phyloP scores from a whole-genome alignment of 1,139 yeast species.

The Magnusiomyces fungicola region DNA sequence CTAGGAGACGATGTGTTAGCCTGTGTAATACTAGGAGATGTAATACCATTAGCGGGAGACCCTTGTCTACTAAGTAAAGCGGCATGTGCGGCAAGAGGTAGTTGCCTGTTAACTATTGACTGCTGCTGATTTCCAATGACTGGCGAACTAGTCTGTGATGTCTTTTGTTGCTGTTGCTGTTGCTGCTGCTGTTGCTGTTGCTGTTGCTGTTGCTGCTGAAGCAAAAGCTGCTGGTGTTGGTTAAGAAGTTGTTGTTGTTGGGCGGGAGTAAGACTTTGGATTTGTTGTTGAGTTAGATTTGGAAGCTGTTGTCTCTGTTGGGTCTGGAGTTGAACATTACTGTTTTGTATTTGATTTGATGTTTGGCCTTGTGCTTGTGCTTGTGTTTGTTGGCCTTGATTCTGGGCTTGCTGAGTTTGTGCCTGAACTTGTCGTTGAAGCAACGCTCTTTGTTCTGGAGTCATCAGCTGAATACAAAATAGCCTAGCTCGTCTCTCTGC shows the following conservation, averaged over 20 bases:
- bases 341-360: neutral
- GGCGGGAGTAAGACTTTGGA: conserved; percentile 1
- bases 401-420: conserved; percentile 1
- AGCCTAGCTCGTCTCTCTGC: neutral
- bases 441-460: conserved; percentile 1
- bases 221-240: conserved; percentile 21
- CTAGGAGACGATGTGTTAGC: conserved; percentile 15
- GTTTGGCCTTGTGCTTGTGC: conserved; percentile 4
- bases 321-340: neutral
- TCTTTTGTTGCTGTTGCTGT: conserved; percentile 14
- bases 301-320: neutral
- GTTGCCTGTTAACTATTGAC: conserved; percentile 14
- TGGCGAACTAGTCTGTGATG: conserved; percentile 8
- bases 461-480: neutral
- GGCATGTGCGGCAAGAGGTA: conserved; percentile 20
- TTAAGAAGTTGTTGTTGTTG: conserved; percentile 20
- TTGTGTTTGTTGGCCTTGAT: conserved; percentile 4
- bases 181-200: conserved; percentile 20
- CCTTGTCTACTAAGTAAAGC: neutral
- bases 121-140: conserved; percentile 19
- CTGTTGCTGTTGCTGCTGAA: conserved; percentile 18
- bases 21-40: conserved; percentile 23
- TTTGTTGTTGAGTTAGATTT: neutral
- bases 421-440: conserved; percentile 12
- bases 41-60: conserved; percentile 20